Evolutionary conservation across 2,329 filamentous ascomycete genomes (phyloP), one percentile per base, ranked within the genome.

Genomic region (Metarhizium rileyi): DNA sequence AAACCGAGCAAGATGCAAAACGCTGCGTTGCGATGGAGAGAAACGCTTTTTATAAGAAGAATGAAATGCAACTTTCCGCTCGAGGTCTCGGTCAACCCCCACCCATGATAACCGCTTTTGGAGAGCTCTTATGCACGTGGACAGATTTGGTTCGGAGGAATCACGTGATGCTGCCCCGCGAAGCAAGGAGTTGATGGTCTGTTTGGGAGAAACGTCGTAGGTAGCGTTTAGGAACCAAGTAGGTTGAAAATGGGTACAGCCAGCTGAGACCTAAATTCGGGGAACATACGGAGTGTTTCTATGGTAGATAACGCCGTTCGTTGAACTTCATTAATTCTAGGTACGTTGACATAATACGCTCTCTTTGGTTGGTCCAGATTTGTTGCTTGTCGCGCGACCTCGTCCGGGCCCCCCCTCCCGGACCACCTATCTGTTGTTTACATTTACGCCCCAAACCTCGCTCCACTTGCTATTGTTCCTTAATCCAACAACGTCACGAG

Each of bases 91-190:
- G 23, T 18, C 10, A 22, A 28, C 14, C 41, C 49, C 51, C 52
- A 40, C 46, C n/a, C 28, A 26, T 23, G 22, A 46, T 25, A 18
- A 33, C 52, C 28, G 50, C 35, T 12, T 46, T 46, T 28, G 50
- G 50, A 20, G 35, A 51, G 50, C 44, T 46, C 23, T 22, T 45
- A 50, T 45, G 61, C 64, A 67, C 64, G 65, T 66, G 63, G 59
- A 52, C 53, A 47, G 49, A 56, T 55, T 64, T 63, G 57, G 59
- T 43, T 46, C 36, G 12, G 3, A 30, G 51, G 3, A 30, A 50
- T 63, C 62, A 65, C 61, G 62, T 64, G 63, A 27, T 23, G 10
- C 46, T 44, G 53, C 57, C 53, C 56, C 56, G 54, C 56, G 52
- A 52, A 52, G 49, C 49, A 46, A 33, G 46, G 45, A 40, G 42